phyloP scores from a whole-genome alignment of 2,329 filamentous ascomycete genomes.

The Fusarium bactridioides region DNA sequence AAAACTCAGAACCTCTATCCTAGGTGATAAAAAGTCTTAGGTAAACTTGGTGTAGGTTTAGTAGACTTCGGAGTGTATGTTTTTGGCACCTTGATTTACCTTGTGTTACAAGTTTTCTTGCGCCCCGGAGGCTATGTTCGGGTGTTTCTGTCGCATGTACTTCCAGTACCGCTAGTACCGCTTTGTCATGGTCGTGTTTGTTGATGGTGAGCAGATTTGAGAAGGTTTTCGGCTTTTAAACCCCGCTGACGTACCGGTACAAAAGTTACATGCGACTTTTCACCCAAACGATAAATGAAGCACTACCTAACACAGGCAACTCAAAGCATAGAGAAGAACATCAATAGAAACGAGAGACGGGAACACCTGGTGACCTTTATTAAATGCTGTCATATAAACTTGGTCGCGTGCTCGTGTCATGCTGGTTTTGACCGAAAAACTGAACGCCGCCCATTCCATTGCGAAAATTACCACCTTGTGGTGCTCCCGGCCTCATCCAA shows the following conservation, averaged over 20 bases:
- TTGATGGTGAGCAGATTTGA: conserved; percentile 57
- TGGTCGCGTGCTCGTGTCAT: not conserved
- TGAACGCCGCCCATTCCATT: not conserved
- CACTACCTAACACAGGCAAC: not conserved
- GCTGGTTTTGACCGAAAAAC: not conserved
- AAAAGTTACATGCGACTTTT: conserved; percentile 28
- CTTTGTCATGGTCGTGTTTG: conserved; percentile 9
- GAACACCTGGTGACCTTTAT: not conserved
- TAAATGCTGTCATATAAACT: not conserved
- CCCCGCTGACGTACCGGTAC: conserved; percentile 48
- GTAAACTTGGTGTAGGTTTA: not conserved
- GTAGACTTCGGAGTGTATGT: not conserved
- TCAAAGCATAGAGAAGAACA: not conserved
- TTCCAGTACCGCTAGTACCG: not conserved
- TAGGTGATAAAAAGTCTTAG: not conserved
- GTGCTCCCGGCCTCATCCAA: not conserved
- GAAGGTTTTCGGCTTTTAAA: conserved; percentile 53
- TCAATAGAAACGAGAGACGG: not conserved
- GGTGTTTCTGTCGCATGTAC: not conserved
- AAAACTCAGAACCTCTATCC: not conserved
- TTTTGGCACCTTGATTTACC: not conserved
- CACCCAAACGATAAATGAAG: not conserved
- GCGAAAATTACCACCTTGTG: not conserved
- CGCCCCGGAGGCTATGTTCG: not conserved
- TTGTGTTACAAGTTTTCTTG: not conserved